Conservation (phyloP, 164 flowering plant species). For the Liriodendron chinense region DNA sequence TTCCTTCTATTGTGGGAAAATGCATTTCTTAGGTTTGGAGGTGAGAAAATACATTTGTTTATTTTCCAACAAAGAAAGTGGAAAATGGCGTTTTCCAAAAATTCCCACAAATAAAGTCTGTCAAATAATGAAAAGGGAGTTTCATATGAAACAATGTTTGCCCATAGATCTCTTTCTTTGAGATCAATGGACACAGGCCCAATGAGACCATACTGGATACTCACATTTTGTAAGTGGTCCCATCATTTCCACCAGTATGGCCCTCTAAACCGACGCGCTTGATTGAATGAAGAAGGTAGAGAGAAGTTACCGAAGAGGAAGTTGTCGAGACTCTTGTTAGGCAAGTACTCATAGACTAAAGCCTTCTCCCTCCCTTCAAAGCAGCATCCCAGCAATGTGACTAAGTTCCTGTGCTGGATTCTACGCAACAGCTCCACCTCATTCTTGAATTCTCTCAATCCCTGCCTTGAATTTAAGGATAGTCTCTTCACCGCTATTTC, state of each 20-base stretch:
- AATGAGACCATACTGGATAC: neutral
- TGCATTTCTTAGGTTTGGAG: too few species aligned
- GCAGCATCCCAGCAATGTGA: constrained; percentile 24
- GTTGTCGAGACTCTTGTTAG: constrained; percentile 23
- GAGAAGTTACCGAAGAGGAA: constrained; percentile 24
- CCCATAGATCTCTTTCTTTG: too few species aligned
- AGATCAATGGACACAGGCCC: neutral
- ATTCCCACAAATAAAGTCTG: too few species aligned
- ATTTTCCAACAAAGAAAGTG: too few species aligned
- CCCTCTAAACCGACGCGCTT: neutral
- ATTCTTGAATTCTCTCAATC: constrained; percentile 22
- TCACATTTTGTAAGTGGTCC: neutral
- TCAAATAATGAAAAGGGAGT: too few species aligned
- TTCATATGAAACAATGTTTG: too few species aligned
- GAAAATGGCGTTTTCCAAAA: too few species aligned
- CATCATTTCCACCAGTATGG: neutral
- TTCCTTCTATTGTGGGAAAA: too few species aligned
- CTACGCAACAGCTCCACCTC: constrained; percentile 20
- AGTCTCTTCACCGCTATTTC: constrained; percentile 29
- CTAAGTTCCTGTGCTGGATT: constrained; percentile 28
- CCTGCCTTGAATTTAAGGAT: constrained; percentile 18
- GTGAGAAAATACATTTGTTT: too few species aligned
- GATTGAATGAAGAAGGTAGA: neutral
- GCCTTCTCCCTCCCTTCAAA: constrained; percentile 21
- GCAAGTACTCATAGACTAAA: constrained; percentile 25